Percentiles rank a stretch among this genome's conserved stretches.
Evolutionary conservation across 1,284 basidiomycete genomes (phyloP).

Genomic region (Leccinum fallax): DNA sequence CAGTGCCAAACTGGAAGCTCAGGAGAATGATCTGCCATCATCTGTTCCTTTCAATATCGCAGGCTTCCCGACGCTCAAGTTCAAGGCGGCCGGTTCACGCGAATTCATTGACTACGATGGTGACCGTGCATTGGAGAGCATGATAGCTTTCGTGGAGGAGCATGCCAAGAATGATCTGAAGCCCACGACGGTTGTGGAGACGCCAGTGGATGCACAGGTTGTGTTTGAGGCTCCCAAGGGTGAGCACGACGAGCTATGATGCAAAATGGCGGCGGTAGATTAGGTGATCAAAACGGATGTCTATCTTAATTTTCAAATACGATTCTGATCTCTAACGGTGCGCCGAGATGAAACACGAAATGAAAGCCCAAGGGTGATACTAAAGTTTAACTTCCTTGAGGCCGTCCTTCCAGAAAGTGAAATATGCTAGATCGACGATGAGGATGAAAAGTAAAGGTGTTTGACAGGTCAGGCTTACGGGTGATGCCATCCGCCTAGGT

Average conservation of each 20-base stretch:
- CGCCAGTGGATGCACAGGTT: conserved; percentile 23
- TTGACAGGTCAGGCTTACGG: conserved; percentile 50
- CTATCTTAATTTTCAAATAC: conserved; percentile 25
- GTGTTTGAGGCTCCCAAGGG: conserved; percentile 32
- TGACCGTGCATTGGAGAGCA: conserved; percentile 84
- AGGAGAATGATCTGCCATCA: conserved; percentile 94
- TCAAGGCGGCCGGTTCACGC: conserved; percentile 87
- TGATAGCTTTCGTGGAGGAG: conserved; percentile 84
- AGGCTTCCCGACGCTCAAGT: conserved; percentile 97
- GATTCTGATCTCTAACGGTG: conserved; percentile 16
- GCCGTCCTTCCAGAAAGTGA: conserved; percentile 94
- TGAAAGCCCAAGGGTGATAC: conserved; percentile 6
- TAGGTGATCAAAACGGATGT: conserved; percentile 25
- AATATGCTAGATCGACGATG: conserved; percentile 64
- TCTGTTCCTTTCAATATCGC: conserved; percentile 82
- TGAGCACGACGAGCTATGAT: conserved; percentile 32
- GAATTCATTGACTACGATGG: conserved; percentile 94
- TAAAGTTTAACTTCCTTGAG: conserved; percentile 76
- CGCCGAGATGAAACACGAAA: conserved; percentile 1
- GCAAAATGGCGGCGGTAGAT: conserved; percentile 12
- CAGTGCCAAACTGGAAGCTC: conserved; percentile 95
- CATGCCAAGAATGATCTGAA: conserved; percentile 69
- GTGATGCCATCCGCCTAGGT: conserved; percentile 69
- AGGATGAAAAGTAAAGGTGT: conserved; percentile 8
- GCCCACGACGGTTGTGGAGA: conserved; percentile 18